Base-by-base conservation (phyloP, 371 early-diverging fungal genomes). In the Lichtheimia ramosa region DNA sequence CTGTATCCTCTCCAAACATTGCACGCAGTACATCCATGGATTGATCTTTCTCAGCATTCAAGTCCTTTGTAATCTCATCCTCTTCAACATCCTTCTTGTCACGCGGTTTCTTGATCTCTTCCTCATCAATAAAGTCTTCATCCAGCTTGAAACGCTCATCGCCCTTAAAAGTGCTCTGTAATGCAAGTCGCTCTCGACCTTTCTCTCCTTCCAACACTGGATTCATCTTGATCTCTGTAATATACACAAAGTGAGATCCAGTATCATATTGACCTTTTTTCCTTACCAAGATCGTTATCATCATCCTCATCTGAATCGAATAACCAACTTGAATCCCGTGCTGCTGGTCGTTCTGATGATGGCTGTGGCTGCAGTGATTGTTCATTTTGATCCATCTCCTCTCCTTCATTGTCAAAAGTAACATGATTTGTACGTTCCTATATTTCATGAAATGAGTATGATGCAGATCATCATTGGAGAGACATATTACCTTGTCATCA, bases 71-170 rank as follows among this genome's bases (percentile, higher is more conserved):
- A 16, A 83, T 71, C 16, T 59, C 59, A 51, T 64, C 61, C 16
- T n/a, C 43, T 1, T 28, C 21, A 3, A 43, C 14, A 20, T 42
- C 14, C 18, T 40, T 25, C 73, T 50, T 78, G 43, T 4, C n/a
- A 20, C 21, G 43, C 16, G 42, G 71, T 0, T 76, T 73, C 0
- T 66, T 63, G 18, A 68, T 62, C 28, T 83, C 78, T 18, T 81
- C 81, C n/a, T 83, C 76, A 24, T 87, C 82, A 57, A 83, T 68
- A 56, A 84, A 84, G 46, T 82, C 85, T 61, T 79, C 78, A 34
- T 75, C 75, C 51, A 84, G 46, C 25, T 84, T 83, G 75, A 84
- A 84, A 63, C 85, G 83, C 0, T 81, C 79, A 63, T 84, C 85
- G n/a, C 77, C 69, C 48, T 82, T 80, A 49, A 80, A 83, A 34